Conservation (phyloP, 208 protist genomes). For the Wallacemonas sp. region DNA sequence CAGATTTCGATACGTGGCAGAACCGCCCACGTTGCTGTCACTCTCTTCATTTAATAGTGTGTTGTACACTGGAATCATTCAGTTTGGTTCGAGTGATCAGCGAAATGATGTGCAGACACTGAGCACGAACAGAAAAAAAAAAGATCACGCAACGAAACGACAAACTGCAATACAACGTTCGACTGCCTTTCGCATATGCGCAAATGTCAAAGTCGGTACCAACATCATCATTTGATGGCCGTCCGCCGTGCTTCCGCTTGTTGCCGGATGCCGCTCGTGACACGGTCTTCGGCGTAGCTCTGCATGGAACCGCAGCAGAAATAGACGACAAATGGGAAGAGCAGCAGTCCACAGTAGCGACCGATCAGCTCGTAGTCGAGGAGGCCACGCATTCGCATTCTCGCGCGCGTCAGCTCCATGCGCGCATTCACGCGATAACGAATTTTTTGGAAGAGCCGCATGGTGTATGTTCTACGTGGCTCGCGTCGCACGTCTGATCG, state of each 20-base stretch:
- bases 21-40: too few relatives aligned
- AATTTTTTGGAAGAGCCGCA: slow-evolving; percentile 36
- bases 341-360: slow-evolving; percentile 67
- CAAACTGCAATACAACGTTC: too few relatives aligned
- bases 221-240: slow-evolving; percentile 11
- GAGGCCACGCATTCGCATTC: slow-evolving; percentile 62
- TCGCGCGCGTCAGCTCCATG: slow-evolving; percentile 53
- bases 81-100: too few relatives aligned
- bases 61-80: too few relatives aligned
- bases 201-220: too few relatives aligned
- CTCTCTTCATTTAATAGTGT: too few relatives aligned
- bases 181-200: too few relatives aligned
- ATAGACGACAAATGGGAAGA: slow-evolving; percentile 77
- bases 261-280: slow-evolving; percentile 16
- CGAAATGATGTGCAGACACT: too few relatives aligned
- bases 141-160: too few relatives aligned
- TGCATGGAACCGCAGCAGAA: slow-evolving; percentile 67
- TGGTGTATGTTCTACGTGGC: too few relatives aligned
- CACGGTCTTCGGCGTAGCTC: slow-evolving; percentile 48
- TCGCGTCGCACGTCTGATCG: background rate
- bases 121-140: too few relatives aligned
- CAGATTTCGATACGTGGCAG: background rate
- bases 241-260: background rate
- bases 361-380: slow-evolving; percentile 77
- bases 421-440: slow-evolving; percentile 33